phyloP scores from a whole-genome alignment of 768 basidiomycete species.

The Pisolithus marmoratus region DNA sequence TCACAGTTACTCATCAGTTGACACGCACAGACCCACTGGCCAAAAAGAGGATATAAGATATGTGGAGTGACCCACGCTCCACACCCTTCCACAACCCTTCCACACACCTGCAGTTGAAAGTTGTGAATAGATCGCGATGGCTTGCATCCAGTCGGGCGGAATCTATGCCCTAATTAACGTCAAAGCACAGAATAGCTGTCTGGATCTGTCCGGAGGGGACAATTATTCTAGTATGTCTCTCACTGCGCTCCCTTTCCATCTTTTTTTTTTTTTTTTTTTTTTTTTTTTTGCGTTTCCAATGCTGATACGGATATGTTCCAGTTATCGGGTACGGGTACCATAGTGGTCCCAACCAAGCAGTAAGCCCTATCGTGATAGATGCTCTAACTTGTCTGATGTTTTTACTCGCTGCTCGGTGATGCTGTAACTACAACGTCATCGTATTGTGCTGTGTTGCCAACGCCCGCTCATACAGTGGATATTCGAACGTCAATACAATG shows the following conservation, averaged over 20 bases:
- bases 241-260: neutral
- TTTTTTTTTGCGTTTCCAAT: too few relatives aligned
- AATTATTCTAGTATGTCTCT: slow-evolving; percentile 37
- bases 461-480: slow-evolving; percentile 38
- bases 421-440: too few relatives aligned
- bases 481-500: slow-evolving; percentile 20
- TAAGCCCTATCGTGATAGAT: slow-evolving; percentile 13
- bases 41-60: too few relatives aligned
- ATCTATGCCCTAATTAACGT: slow-evolving; percentile 46
- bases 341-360: slow-evolving; percentile 44
- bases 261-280: too few relatives aligned
- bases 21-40: too few relatives aligned
- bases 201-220: slow-evolving; percentile 53
- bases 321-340: slow-evolving; percentile 46
- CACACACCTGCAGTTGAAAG: too few relatives aligned
- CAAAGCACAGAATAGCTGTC: slow-evolving; percentile 40
- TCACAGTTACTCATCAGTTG: too few relatives aligned
- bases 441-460: neutral
- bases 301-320: slow-evolving; percentile 9
- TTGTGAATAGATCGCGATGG: slow-evolving; percentile 7
- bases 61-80: too few relatives aligned
- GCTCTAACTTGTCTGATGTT: too few relatives aligned
- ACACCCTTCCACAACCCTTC: too few relatives aligned
- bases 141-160: slow-evolving; percentile 27
- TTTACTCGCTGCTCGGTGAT: too few relatives aligned